Evolutionary conservation across 768 basidiomycete species (phyloP).

Genomic region (Mycena vulgaris): DNA sequence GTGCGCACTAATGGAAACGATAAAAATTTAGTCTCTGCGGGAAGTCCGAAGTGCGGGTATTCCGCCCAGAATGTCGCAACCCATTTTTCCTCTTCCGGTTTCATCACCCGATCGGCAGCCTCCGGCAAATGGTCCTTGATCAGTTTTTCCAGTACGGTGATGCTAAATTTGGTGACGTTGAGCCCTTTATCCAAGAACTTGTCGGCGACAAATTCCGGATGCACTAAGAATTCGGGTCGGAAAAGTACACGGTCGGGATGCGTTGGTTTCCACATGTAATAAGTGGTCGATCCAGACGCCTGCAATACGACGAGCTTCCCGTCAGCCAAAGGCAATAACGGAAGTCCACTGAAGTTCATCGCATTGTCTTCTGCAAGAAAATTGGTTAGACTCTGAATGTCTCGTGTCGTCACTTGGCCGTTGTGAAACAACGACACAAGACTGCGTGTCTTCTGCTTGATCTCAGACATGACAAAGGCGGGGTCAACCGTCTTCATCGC

Average conservation of each 20-base stretch:
- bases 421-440: slow-evolving; percentile 24
- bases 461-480: slow-evolving; percentile 45
- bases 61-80: slow-evolving; percentile 53
- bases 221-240: slow-evolving; percentile 44
- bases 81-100: slow-evolving; percentile 42
- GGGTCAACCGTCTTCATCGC: slow-evolving; percentile 44
- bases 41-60: slow-evolving; percentile 31
- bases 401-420: slow-evolving; percentile 36
- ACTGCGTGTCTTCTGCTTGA: slow-evolving; percentile 34
- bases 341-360: slow-evolving; percentile 46
- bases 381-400: slow-evolving; percentile 44
- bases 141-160: slow-evolving; percentile 34
- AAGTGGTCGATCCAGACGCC: slow-evolving; percentile 26
- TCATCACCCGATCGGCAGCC: slow-evolving; percentile 16
- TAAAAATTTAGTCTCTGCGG: slow-evolving; percentile 35
- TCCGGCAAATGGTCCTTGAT: slow-evolving; percentile 36
- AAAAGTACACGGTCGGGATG: slow-evolving; percentile 40
- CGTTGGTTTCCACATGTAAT: slow-evolving; percentile 48
- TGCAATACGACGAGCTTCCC: slow-evolving; percentile 48
- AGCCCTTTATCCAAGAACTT: slow-evolving; percentile 40
- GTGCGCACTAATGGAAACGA: slow-evolving; percentile 55
- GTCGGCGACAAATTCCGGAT: slow-evolving; percentile 42
- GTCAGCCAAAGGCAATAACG: slow-evolving; percentile 56
- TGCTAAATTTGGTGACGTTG: slow-evolving; percentile 45
- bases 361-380: slow-evolving; percentile 42